Base-by-base conservation (phyloP, 2,329 filamentous ascomycete species). In the Sporothrix inflata region DNA sequence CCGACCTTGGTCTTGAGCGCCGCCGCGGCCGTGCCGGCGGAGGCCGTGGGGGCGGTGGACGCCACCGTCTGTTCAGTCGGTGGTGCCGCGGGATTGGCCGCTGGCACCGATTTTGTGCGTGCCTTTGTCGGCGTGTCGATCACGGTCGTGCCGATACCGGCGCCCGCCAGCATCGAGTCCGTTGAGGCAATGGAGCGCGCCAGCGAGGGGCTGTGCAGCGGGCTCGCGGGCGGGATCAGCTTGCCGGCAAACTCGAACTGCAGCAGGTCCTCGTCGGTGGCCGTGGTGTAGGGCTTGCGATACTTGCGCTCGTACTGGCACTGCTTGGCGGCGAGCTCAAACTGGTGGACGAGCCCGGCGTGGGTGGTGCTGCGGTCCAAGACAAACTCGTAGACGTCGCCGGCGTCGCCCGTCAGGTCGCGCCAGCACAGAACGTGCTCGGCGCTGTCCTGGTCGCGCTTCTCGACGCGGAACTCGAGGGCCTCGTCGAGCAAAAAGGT, bases 291-390 rank as follows among this genome's bases (percentile, higher is more conserved):
- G 51, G 89, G 91, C 78, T 91, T 92, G 75, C 93, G 89, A 81
- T 96, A 97, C 81, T 97, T 98, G 78, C 95, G 89, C 84, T 99
- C 96, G 91, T 97, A 99, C 82, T 99, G 96, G 80, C 96, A 98
- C 88, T 98, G 91, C 72, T 93, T 88, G 8, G 96, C 93, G 70
- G 94, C 90, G 70, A 91, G 86, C 78, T 95, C 90, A 80, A 99
- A 98, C 19, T 91, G 89, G 61, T 91, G 87, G 30, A 96, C 91
- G 77, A 94, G 92, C 14, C 90, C 90, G 51, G 85, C 81, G n/a
- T 73, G 72, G 27, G 71, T 81, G 11, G 75, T 49, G 71, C 40
- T 66, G 30, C 61, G 71, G 82, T 98, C 96, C 84, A 94, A 98
- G 75, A 99, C 92, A 79, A 98, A 99, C 81, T 99, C 95, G 86